A percentile compares a stretch with the other conserved stretches of the same genome.
phyloP scores from a whole-genome alignment of 2,329 filamentous ascomycete genomes.

The Cercospora sp. region DNA sequence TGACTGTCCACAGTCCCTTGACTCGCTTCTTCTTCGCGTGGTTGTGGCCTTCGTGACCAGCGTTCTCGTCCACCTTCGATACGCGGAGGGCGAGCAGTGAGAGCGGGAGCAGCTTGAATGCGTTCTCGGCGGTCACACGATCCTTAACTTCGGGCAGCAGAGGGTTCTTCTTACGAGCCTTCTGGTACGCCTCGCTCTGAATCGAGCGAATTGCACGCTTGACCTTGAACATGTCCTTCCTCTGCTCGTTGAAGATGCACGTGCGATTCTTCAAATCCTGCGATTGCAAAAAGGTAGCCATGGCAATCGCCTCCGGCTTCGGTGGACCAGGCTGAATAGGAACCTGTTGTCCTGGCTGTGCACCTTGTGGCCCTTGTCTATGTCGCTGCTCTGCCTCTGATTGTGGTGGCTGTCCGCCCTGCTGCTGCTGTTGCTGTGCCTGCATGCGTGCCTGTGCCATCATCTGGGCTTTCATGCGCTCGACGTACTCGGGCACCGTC shows the following conservation, averaged over 20 bases:
- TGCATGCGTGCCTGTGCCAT: conserved; percentile 57
- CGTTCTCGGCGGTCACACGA: conserved; percentile 84
- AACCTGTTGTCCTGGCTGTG: conserved; percentile 57
- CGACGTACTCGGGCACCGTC: conserved; percentile 80
- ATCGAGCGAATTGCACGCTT: conserved; percentile 93
- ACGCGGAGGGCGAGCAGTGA: conserved; percentile 93
- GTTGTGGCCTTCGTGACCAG: conserved; percentile 75
- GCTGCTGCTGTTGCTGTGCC: conserved; percentile 37
- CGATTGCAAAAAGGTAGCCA: conserved; percentile 81
- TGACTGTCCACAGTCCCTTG: conserved; percentile 95
- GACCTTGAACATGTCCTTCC: conserved; percentile 98
- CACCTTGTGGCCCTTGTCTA: conserved; percentile 42
- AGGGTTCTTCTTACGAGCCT: conserved; percentile 85
- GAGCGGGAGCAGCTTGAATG: conserved; percentile 91
- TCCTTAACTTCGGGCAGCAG: conserved; percentile 85
- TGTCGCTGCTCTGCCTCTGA: conserved; percentile 32
- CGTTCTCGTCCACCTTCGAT: conserved; percentile 74
- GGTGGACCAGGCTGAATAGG: conserved; percentile 77
- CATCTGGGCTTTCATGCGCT: conserved; percentile 54
- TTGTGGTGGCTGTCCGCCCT: conserved; percentile 27
- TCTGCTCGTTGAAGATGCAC: conserved; percentile 90
- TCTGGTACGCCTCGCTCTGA: conserved; percentile 84
- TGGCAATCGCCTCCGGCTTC: conserved; percentile 82
- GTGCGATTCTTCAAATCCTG: conserved; percentile 88
- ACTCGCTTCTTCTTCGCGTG: conserved; percentile 76